Evolutionary conservation across 805 yeast species (phyloP).

Genomic region (Jamesozyma lodderae): DNA sequence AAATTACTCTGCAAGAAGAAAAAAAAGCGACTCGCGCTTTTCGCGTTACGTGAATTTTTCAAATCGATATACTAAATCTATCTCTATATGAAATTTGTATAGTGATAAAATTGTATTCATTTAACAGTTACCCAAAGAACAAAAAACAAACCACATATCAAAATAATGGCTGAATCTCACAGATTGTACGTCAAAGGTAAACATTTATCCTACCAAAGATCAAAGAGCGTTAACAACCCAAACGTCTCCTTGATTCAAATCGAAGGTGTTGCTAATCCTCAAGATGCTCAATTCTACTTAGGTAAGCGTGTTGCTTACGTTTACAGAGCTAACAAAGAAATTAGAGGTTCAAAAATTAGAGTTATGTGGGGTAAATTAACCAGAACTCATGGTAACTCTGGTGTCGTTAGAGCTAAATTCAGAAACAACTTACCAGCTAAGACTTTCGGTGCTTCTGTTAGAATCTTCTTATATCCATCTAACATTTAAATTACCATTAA

Average conservation of each 20-base stretch:
- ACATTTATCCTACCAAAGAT: constrained; percentile 99
- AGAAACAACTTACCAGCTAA: constrained; percentile 97
- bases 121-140: too few relatives aligned
- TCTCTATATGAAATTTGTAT: too few relatives aligned
- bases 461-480: constrained; percentile 99
- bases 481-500: constrained; percentile 61
- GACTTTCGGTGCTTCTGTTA: constrained; percentile 98
- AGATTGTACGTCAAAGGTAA: constrained; percentile 99
- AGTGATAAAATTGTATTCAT: too few relatives aligned
- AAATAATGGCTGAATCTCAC: constrained; percentile 81
- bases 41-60: too few relatives aligned
- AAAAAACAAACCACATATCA: neutral
- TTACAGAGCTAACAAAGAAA: constrained; percentile 95
- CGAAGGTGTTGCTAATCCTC: constrained; percentile 85
- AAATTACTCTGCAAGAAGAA: too few relatives aligned
- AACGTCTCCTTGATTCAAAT: constrained; percentile 91
- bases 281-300: constrained; percentile 96
- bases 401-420: constrained; percentile 97
- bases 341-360: constrained; percentile 97
- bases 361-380: constrained; percentile 99
- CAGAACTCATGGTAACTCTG: constrained; percentile 98
- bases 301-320: constrained; percentile 99
- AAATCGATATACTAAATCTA: too few relatives aligned
- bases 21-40: too few relatives aligned
- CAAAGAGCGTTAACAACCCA: constrained; percentile 96